phyloP scores from a whole-genome alignment of 495 filamentous ascomycete genomes.

The Penicillium desertorum region DNA sequence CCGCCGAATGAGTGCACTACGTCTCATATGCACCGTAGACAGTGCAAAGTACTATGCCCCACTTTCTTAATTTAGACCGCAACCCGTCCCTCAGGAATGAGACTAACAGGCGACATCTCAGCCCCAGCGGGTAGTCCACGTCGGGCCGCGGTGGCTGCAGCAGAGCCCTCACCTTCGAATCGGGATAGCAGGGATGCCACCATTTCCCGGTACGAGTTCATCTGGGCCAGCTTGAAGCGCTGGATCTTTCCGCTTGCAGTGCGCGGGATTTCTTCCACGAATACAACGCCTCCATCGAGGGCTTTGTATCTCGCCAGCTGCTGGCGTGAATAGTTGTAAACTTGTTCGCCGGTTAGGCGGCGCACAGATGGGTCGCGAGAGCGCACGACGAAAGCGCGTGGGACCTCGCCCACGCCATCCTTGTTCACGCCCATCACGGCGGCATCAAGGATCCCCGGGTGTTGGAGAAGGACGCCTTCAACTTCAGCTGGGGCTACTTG shows the following conservation, averaged over 20 bases:
- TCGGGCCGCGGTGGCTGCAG: slow-evolving; percentile 4
- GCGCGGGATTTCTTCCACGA: slow-evolving; percentile 73
- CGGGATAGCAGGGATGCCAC: slow-evolving; percentile 42
- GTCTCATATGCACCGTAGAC: not conserved
- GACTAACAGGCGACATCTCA: slow-evolving; percentile 15
- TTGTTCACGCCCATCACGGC: slow-evolving; percentile 73
- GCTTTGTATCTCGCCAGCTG: slow-evolving; percentile 67
- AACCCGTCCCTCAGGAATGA: slow-evolving; percentile 17
- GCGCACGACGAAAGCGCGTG: slow-evolving; percentile 71
- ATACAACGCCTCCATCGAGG: slow-evolving; percentile 68
- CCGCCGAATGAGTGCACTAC: not conserved
- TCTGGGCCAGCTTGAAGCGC: slow-evolving; percentile 47
- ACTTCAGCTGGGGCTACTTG: slow-evolving; percentile 90
- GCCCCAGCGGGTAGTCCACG: slow-evolving; percentile 11
- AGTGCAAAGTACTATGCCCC: not conserved
- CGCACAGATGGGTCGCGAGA: slow-evolving; percentile 26
- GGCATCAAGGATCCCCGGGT: slow-evolving; percentile 66
- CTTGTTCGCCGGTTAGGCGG: slow-evolving; percentile 53
- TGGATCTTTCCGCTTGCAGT: slow-evolving; percentile 80
- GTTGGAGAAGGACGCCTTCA: slow-evolving; percentile 71
- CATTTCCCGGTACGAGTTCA: slow-evolving; percentile 48
- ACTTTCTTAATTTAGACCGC: slow-evolving; percentile 9
- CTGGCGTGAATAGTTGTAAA: slow-evolving; percentile 60
- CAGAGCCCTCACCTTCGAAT: slow-evolving; percentile 22
- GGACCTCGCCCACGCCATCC: slow-evolving; percentile 61